These are phyloP conservation scores for Fusarium sp. DNA, from an alignment of 2,329 filamentous ascomycete species.

Conservation along the genomic window DNA sequence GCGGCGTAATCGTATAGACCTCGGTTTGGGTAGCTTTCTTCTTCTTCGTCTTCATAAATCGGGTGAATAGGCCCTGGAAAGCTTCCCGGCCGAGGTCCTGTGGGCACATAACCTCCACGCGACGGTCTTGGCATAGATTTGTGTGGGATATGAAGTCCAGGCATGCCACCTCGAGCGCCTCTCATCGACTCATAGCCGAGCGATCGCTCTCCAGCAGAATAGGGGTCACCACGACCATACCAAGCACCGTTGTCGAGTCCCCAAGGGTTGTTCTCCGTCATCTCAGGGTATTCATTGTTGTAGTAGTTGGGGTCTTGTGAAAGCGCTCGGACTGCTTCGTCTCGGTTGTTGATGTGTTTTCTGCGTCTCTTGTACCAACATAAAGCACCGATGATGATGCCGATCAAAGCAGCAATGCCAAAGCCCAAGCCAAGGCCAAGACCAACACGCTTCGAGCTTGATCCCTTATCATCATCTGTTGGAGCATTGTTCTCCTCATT, in stretches of 20 bases:
- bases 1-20: constrained; percentile 42
- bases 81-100: constrained; percentile 45
- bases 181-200: constrained; percentile 65
- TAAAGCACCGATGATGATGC: constrained; percentile 60
- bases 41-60: constrained; percentile 70
- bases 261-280: constrained; percentile 55
- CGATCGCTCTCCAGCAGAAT: constrained; percentile 55
- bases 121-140: constrained; percentile 50
- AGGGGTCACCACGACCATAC: constrained; percentile 60
- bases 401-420: constrained; percentile 67
- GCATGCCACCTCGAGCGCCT: constrained; percentile 44
- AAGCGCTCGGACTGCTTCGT: constrained; percentile 61
- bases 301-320: constrained; percentile 63
- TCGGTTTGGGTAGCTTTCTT: constrained; percentile 53
- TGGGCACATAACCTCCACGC: constrained; percentile 50
- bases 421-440: constrained; percentile 64
- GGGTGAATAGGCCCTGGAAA: constrained; percentile 64
- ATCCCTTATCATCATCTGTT: constrained; percentile 30
- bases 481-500: constrained; percentile 40
- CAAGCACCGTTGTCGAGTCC: constrained; percentile 49
- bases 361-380: constrained; percentile 61
- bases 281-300: constrained; percentile 58
- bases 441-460: constrained; percentile 42
- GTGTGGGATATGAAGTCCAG: constrained; percentile 48
- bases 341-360: constrained; percentile 53